phyloP scores from a whole-genome alignment of 1,139 yeast species.

The Suhomyces chickasaworum region DNA sequence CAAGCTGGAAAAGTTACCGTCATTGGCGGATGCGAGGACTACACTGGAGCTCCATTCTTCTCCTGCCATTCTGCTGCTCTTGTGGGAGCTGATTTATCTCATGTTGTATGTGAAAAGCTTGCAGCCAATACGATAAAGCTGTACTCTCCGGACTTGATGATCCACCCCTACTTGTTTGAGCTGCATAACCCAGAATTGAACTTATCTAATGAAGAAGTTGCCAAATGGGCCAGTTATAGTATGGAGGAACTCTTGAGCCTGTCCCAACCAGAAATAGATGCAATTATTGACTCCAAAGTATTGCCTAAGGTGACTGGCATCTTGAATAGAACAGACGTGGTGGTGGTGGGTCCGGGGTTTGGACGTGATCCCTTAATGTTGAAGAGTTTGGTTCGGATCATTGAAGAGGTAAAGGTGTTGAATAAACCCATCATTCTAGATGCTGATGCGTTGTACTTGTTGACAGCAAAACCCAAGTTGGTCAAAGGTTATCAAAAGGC shows the following conservation, averaged over 20 bases:
- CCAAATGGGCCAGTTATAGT: constrained; percentile 17
- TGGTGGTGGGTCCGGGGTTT: constrained; percentile 91
- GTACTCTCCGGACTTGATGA: constrained; percentile 93
- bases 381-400: constrained; percentile 55
- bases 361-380: constrained; percentile 80
- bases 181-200: constrained; percentile 20
- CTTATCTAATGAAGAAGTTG: constrained; percentile 20
- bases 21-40: constrained; percentile 93
- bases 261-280: constrained; percentile 22
- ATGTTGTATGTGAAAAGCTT: constrained; percentile 73
- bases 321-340: constrained; percentile 70
- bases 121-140: constrained; percentile 84
- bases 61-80: constrained; percentile 82
- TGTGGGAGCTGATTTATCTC: constrained; percentile 87
- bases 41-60: constrained; percentile 96
- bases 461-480: constrained; percentile 58
- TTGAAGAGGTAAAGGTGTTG: constrained; percentile 55
- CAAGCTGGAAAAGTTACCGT: constrained; percentile 89
- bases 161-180: constrained; percentile 78
- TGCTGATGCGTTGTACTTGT: constrained; percentile 79
- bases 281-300: constrained; percentile 43
- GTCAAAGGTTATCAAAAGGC: constrained; percentile 55
- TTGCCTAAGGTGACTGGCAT: constrained; percentile 58
- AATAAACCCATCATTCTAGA: constrained; percentile 75
- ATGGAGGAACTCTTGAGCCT: constrained; percentile 23